Conservation (phyloP, 108 stramenopile genomes). For the Aurantiochytrium sp. region DNA sequence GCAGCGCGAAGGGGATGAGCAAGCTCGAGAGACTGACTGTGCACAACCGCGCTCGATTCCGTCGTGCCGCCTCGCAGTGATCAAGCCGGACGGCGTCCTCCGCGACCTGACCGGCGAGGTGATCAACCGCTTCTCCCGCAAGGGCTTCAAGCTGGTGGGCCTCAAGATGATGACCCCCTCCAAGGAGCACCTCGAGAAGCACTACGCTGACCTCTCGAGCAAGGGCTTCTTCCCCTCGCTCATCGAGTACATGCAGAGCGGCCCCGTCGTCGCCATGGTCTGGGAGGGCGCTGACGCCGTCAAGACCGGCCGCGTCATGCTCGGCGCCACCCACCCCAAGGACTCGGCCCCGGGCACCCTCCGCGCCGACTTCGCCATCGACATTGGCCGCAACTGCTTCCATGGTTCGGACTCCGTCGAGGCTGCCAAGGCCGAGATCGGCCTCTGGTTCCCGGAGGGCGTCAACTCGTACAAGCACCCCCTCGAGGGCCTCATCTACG, state of each 20-base stretch:
- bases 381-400: constrained; percentile 64
- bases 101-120: constrained; percentile 93
- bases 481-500: constrained; percentile 8
- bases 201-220: constrained; percentile 83
- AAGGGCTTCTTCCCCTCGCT: constrained; percentile 97
- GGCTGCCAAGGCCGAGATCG: constrained; percentile 87
- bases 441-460: constrained; percentile 89
- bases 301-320: constrained; percentile 76
- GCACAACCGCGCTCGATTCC: not conserved
- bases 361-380: constrained; percentile 94
- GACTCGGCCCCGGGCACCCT: constrained; percentile 92
- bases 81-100: constrained; percentile 99
- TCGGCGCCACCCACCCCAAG: constrained; percentile 94
- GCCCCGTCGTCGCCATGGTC: constrained; percentile 84
- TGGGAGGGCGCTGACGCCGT: constrained; percentile 59
- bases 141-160: constrained; percentile 93
- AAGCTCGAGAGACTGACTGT: no score
- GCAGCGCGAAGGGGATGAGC: no score
- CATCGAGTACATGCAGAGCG: constrained; percentile 88
- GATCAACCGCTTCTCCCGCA: constrained; percentile 90
- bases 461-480: constrained; percentile 1
- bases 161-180: constrained; percentile 81
- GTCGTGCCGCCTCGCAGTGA: constrained; percentile 72
- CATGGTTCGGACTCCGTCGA: constrained; percentile 91
- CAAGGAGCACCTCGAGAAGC: constrained; percentile 80